phyloP scores from a whole-genome alignment of 352 stramenopile species.

The Phytophthora agathidicida region DNA sequence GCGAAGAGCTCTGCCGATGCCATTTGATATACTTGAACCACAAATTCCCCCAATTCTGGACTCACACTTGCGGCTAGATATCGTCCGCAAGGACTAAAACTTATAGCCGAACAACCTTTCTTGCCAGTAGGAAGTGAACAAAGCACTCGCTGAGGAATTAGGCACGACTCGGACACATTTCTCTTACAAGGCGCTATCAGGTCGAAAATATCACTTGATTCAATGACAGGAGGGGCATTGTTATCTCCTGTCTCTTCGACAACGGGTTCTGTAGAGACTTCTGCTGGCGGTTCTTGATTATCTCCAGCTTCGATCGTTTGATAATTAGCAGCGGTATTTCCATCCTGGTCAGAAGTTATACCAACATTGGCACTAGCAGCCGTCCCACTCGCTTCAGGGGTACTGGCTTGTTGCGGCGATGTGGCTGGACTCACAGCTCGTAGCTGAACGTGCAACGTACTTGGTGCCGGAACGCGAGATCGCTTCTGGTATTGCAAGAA shows the following conservation, averaged over 20 bases:
- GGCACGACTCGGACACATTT: constrained; percentile 43
- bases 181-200: constrained; percentile 38
- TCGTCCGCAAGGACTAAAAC: constrained; percentile 63
- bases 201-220: constrained; percentile 19
- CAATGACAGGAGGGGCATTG: neutral
- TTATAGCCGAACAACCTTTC: constrained; percentile 60
- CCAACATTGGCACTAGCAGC: neutral
- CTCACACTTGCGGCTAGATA: constrained; percentile 58
- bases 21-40: constrained; percentile 56
- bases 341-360: neutral
- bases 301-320: neutral
- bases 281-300: constrained; percentile 18
- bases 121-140: constrained; percentile 59
- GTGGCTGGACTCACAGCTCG: constrained; percentile 12
- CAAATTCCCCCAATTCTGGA: constrained; percentile 38
- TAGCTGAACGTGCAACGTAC: constrained; percentile 49
- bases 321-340: neutral
- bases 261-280: neutral
- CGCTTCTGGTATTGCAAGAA: constrained; percentile 75
- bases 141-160: constrained; percentile 64
- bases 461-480: constrained; percentile 26
- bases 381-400: neutral
- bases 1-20: constrained; percentile 42
- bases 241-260: neutral
- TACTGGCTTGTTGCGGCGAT: constrained; percentile 7